A percentile compares a stretch with the other conserved stretches of the same genome.
Evolutionary conservation across 1,284 basidiomycete species (phyloP).

Genomic region (Pseudozyma flocculosa): DNA sequence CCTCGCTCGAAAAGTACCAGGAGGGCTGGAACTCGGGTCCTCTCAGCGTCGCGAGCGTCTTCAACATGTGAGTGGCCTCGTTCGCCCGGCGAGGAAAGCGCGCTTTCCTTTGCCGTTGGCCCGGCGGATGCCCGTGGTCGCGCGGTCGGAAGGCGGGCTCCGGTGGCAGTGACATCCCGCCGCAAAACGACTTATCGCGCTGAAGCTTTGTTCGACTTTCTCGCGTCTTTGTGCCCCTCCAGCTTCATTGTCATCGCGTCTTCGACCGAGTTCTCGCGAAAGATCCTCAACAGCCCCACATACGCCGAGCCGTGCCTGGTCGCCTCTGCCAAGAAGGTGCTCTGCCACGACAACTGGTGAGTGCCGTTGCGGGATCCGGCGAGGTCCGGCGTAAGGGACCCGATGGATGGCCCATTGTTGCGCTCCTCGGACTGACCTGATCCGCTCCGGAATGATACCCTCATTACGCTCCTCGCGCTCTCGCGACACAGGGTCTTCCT

Average conservation of each 20-base stretch:
- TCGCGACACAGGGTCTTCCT: conserved; percentile 89
- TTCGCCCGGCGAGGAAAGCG: no score
- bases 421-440: no score
- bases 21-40: conserved; percentile 57
- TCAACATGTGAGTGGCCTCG: conserved; percentile 54
- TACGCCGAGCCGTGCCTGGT: conserved; percentile 76
- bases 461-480: no score
- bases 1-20: conserved; percentile 55
- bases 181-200: no score
- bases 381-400: background rate
- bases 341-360: conserved; percentile 85
- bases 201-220: no score
- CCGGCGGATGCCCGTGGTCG: no score
- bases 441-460: no score
- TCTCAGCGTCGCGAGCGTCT: conserved; percentile 56
- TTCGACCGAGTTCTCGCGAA: conserved; percentile 54
- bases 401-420: no score
- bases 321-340: conserved; percentile 83
- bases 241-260: conserved; percentile 58
- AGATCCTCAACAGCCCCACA: conserved; percentile 56
- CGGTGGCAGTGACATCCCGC: no score
- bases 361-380: conserved; percentile 5
- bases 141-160: no score
- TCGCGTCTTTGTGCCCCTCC: background rate
- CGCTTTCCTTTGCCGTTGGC: no score